A percentile compares a stretch with the other conserved stretches of the same genome.
Evolutionary conservation across 306 rosid genomes (phyloP).

Genomic region (Cicer chorassanicum): DNA sequence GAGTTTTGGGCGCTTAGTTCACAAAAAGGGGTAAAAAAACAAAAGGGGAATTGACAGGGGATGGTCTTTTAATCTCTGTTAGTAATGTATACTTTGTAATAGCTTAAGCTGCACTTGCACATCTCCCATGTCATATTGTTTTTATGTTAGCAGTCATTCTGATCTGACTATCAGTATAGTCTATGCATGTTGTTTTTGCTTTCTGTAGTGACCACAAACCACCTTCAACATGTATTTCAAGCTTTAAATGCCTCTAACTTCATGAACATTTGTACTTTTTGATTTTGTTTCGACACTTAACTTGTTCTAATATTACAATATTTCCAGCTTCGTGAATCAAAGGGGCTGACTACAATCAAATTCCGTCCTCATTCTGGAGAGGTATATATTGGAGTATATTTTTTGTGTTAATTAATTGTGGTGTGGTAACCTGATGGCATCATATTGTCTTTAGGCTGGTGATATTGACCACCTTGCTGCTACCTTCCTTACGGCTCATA

Average conservation of each 20-base stretch:
- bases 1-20: slow-evolving; percentile 25
- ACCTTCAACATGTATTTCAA: not conserved
- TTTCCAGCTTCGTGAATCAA: slow-evolving; percentile 95
- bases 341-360: slow-evolving; percentile 94
- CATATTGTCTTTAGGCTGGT: slow-evolving; percentile 71
- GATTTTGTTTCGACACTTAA: slow-evolving; percentile 25
- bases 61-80: not conserved
- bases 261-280: slow-evolving; percentile 8
- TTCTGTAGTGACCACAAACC: not conserved
- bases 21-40: not conserved
- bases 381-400: slow-evolving; percentile 56
- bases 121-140: slow-evolving; percentile 12
- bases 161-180: slow-evolving; percentile 1
- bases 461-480: slow-evolving; percentile 99
- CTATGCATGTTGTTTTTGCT: slow-evolving; percentile 27
- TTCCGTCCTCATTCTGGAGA: slow-evolving; percentile 99
- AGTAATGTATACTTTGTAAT: not conserved
- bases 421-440: slow-evolving; percentile 40
- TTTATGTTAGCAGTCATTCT: slow-evolving; percentile 15
- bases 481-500: slow-evolving; percentile 80
- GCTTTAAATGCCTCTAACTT: slow-evolving; percentile 31
- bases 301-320: slow-evolving; percentile 41
- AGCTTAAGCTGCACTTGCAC: slow-evolving; percentile 18
- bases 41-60: not conserved
- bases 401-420: slow-evolving; percentile 34